A percentile compares a stretch with the other conserved stretches of the same genome.
phyloP scores from a whole-genome alignment of 139 green algal genomes.

The Mesotaenium endlicherianum region DNA sequence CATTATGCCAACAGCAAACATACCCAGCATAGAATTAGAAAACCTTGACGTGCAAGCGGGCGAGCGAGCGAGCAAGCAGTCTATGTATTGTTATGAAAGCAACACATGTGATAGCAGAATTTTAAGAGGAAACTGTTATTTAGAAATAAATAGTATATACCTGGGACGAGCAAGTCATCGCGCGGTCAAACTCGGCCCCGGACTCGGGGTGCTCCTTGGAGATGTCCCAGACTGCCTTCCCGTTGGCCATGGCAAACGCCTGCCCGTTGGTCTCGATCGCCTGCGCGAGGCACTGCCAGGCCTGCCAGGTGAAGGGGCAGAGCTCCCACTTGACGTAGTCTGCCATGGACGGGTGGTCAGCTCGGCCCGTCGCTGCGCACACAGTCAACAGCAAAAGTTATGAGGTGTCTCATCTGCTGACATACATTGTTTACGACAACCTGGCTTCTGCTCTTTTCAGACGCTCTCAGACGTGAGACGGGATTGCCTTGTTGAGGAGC shows the following conservation, averaged over 20 bases:
- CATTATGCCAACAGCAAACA: neutral
- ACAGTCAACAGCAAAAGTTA: too few relatives aligned
- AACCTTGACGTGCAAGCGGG: neutral
- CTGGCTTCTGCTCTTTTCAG: too few relatives aligned
- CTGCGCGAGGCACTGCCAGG: neutral
- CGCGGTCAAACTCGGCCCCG: neutral
- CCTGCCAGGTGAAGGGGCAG: neutral
- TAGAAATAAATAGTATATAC: neutral
- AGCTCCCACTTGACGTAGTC: neutral
- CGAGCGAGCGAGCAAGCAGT: neutral
- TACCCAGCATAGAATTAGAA: neutral
- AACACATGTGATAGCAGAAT: neutral
- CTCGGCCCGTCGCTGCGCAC: too few relatives aligned
- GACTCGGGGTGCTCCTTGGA: neutral
- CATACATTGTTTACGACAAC: too few relatives aligned
- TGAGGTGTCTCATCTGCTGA: too few relatives aligned
- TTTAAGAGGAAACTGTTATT: neutral
- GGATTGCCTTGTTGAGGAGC: too few relatives aligned
- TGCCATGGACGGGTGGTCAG: slow-evolving; percentile 7
- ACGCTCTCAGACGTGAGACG: too few relatives aligned
- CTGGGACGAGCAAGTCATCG: neutral
- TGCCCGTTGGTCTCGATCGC: neutral
- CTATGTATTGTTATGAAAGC: too few relatives aligned
- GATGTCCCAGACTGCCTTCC: neutral
- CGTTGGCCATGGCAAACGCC: neutral